phyloP scores from a whole-genome alignment of 441 rosid genomes.

The Brassica balearica region DNA sequence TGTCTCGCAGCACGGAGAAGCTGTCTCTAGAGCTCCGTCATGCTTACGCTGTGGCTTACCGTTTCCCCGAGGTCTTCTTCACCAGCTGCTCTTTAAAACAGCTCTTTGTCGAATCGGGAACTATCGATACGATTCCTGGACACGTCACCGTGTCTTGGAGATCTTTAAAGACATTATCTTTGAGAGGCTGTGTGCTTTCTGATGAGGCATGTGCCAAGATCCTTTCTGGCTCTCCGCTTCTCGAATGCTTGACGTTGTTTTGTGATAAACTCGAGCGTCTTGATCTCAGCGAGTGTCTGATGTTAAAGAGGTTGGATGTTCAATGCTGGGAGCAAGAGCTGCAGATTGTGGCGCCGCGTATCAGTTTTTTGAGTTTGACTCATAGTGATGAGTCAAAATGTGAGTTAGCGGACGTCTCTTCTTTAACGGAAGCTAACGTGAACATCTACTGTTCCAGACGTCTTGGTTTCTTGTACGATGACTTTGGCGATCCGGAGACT shows the following conservation, averaged over 20 bases:
- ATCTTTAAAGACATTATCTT: background rate
- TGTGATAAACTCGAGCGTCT: background rate
- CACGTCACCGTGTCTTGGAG: background rate
- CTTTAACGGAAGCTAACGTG: background rate
- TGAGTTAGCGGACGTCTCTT: background rate
- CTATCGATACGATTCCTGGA: background rate
- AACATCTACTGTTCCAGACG: background rate
- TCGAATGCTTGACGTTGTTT: background rate
- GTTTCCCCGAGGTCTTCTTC: background rate
- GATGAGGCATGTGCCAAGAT: background rate
- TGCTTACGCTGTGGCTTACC: background rate
- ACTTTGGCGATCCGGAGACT: background rate
- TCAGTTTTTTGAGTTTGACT: background rate
- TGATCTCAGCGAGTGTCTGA: background rate
- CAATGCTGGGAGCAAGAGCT: background rate
- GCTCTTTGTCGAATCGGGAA: background rate
- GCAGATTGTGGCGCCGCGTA: background rate
- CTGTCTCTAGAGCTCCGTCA: background rate
- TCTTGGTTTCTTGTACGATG: background rate
- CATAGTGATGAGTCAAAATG: background rate
- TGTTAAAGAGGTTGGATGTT: background rate
- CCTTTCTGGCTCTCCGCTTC: background rate
- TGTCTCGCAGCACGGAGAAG: background rate
- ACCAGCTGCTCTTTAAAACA: background rate
- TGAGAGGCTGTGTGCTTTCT: background rate